phyloP scores from a whole-genome alignment of 257 asterid species.

The Solanum sitiens region DNA sequence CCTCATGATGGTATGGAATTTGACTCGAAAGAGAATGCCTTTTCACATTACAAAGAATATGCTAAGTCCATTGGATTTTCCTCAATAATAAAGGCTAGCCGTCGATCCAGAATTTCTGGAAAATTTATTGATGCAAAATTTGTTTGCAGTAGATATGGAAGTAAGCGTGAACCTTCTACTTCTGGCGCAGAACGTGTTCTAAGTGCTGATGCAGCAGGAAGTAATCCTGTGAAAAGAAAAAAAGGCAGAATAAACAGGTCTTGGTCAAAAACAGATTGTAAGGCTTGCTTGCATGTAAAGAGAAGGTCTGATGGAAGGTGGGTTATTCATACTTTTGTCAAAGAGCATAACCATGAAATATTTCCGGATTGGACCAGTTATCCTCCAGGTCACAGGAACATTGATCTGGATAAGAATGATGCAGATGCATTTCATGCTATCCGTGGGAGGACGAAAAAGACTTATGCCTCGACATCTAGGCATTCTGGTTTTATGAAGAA shows the following conservation, averaged over 20 bases:
- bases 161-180: slow-evolving; percentile 13
- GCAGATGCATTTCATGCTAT: not conserved
- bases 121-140: slow-evolving; percentile 47
- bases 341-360: slow-evolving; percentile 47
- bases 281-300: slow-evolving; percentile 55
- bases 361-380: slow-evolving; percentile 10
- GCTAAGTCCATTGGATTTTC: slow-evolving; percentile 32
- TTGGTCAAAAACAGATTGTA: slow-evolving; percentile 49
- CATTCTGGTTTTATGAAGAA: slow-evolving; percentile 10
- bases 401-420: slow-evolving; percentile 1
- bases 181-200: slow-evolving; percentile 12
- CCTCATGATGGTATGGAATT: slow-evolving; percentile 34
- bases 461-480: not conserved
- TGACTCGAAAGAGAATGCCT: slow-evolving; percentile 49
- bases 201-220: slow-evolving; percentile 1
- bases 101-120: slow-evolving; percentile 44
- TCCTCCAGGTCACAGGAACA: not conserved
- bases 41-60: slow-evolving; percentile 30
- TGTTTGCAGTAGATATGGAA: slow-evolving; percentile 41
- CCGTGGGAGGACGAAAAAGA: slow-evolving; percentile 11
- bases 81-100: slow-evolving; percentile 46
- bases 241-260: slow-evolving; percentile 40
- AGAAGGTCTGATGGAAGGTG: slow-evolving; percentile 44
- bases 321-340: slow-evolving; percentile 20
- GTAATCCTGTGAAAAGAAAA: slow-evolving; percentile 21